Percentiles rank a stretch among this genome's conserved stretches.
phyloP scores from a whole-genome alignment of 2,329 filamentous ascomycete species.

The Cladosporium phlei region DNA sequence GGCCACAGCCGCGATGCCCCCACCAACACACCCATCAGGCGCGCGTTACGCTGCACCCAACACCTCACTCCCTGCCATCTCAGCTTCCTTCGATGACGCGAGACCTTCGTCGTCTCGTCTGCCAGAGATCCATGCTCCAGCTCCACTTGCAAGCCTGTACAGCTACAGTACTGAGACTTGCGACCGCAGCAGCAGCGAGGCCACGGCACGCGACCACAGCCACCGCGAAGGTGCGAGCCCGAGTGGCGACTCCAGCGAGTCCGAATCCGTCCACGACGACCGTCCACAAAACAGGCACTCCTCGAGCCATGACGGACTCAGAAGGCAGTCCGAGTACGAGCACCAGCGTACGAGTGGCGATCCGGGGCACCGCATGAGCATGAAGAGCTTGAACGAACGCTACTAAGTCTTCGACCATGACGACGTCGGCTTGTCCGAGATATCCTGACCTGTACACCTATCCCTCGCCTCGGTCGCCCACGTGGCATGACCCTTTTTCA shows the following conservation, averaged over 20 bases:
- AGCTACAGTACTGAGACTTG: conserved; percentile 25
- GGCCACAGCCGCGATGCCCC: conserved; percentile 19
- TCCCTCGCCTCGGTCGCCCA: too few species aligned
- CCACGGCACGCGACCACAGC: conserved; percentile 7
- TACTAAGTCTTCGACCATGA: too few species aligned
- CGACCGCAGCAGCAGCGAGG: conserved; percentile 4
- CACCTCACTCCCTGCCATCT: conserved; percentile 14
- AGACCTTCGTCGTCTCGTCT: conserved; percentile 15
- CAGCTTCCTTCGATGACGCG: conserved; percentile 13
- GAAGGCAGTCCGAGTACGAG: conserved; percentile 23
- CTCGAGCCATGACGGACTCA: conserved; percentile 23
- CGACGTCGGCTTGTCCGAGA: too few species aligned
- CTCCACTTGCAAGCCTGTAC: conserved; percentile 23
- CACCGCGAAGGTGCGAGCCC: conserved; percentile 15
- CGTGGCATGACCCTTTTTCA: too few species aligned
- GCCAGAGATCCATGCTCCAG: conserved; percentile 9
- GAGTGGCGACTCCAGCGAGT: conserved; percentile 10
- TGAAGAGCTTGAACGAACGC: neutral
- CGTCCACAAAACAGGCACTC: conserved; percentile 27
- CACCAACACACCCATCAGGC: conserved; percentile 14
- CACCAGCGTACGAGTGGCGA: conserved; percentile 14
- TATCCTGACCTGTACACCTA: too few species aligned
- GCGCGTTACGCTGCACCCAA: neutral
- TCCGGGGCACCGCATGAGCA: conserved; percentile 1
- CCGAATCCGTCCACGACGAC: conserved; percentile 16